Evolutionary conservation across 352 stramenopile genomes (phyloP), one percentile per base, ranked within the genome.

Genomic region (Globisporangium perplexum): DNA sequence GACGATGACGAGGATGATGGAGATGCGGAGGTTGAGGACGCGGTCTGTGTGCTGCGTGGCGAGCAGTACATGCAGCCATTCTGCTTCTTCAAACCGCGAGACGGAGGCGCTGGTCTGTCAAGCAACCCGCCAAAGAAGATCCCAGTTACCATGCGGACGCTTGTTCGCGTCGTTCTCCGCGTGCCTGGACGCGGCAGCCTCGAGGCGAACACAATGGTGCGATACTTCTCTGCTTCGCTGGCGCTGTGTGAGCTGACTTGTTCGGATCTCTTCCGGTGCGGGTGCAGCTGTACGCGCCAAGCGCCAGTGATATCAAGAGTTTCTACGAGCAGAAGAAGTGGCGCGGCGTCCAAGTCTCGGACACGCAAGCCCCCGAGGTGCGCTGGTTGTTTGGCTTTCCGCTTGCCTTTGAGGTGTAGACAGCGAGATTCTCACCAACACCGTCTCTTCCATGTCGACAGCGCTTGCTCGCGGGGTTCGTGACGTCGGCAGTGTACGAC

Each of bases 401-500:
- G 17, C 3, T 12, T 45, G n/a, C 14, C 36, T 26, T 22, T n/a
- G n/a, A n/a, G n/a, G 18, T 24, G 7, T 24, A 6, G 20, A 45
- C 10, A 24, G 39, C 18, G 18, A n/a, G 41, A 18, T 22, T n/a
- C 11, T 38, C 17, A 15, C n/a, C 1, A 26, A 24, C n/a, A 28
- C 2, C 28, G 18, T 55, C 8, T 55, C 8, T 54, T 49, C 11
- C 22, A 7, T 30, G 6, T 26, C 48, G 31, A 26, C 24, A 86
- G 72, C 71, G 63, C 38, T 47, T 59, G 43, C 49, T 87, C 4
- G 54, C 88, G 22, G 83, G 83, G 3, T 88, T 75, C 48, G 66
- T 90, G 44, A 90, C 79, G 14, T 90, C 77, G 7, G 76, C 80
- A 12, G 65, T 93, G n/a, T 90, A 93, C 51, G 83, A 93, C 36